Conservation (phyloP, 208 protist genomes). For the Vickermania spadyakhi region DNA sequence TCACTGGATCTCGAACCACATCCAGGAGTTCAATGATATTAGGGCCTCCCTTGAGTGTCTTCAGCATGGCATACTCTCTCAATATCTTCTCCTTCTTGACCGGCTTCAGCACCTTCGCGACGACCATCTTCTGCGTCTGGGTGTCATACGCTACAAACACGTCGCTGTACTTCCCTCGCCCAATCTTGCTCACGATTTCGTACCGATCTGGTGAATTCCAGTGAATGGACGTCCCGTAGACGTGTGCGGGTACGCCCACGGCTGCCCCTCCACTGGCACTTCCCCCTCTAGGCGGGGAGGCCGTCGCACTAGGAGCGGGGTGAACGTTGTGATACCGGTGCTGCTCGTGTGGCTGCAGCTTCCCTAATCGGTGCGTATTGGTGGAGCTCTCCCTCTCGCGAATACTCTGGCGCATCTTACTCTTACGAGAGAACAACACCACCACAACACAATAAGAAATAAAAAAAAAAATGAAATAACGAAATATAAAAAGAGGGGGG, state of each 20-base stretch:
- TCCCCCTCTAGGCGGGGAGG: constrained; percentile 33
- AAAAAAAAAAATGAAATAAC: background rate
- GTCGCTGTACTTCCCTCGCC: constrained; percentile 99
- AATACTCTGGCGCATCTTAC: constrained; percentile 1
- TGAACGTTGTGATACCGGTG: constrained; percentile 2
- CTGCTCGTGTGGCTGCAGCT: background rate
- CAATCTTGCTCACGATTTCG: constrained; percentile 95
- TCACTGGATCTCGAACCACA: constrained; percentile 96
- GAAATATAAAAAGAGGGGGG: background rate
- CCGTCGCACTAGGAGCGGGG: constrained; percentile 12
- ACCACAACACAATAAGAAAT: background rate
- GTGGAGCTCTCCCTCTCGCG: constrained; percentile 1
- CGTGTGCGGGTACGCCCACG: background rate
- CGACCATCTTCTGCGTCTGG: constrained; percentile 75
- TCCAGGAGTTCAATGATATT: constrained; percentile 99
- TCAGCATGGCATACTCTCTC: constrained; percentile 97
- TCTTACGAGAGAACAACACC: background rate
- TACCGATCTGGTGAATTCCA: constrained; percentile 96
- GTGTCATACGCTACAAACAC: constrained; percentile 98
- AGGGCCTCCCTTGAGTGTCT: constrained; percentile 96
- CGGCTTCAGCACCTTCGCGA: constrained; percentile 99
- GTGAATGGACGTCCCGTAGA: constrained; percentile 89
- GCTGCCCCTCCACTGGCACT: constrained; percentile 82
- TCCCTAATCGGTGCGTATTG: background rate
- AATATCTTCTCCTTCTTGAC: constrained; percentile 99